These are phyloP conservation scores for Microdochium trichocladiopsis DNA, from an alignment of 2,329 filamentous ascomycete species.

Conservation along the genomic window DNA sequence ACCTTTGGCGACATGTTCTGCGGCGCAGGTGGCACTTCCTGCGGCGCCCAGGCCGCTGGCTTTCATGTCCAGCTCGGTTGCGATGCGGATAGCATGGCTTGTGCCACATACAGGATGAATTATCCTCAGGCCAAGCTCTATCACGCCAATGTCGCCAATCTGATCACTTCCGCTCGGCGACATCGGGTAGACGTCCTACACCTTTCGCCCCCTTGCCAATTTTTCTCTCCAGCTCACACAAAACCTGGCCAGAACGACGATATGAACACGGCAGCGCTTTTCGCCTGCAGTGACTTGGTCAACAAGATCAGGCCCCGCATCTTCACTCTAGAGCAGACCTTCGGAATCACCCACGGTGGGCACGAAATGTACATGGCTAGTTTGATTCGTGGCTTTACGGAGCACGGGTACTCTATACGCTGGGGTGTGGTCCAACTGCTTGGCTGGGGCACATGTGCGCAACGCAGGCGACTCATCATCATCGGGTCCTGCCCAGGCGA, in stretches of 20 bases:
- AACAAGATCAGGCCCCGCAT: conserved; percentile 52
- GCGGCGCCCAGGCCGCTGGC: conserved; percentile 52
- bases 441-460: conserved; percentile 41
- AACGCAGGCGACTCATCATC: conserved; percentile 42
- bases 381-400: conserved; percentile 56
- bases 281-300: conserved; percentile 44
- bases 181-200: conserved; percentile 59
- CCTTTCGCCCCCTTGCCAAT: conserved; percentile 69
- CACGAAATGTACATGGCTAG: conserved; percentile 46
- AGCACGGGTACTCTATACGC: conserved; percentile 57
- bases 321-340: conserved; percentile 71
- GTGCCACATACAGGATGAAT: conserved; percentile 49
- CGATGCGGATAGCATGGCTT: conserved; percentile 51
- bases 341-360: conserved; percentile 48
- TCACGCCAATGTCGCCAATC: conserved; percentile 34
- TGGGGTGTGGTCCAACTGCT: conserved; percentile 53
- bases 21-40: conserved; percentile 64
- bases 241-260: conserved; percentile 49
- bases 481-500: conserved; percentile 62
- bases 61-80: conserved; percentile 52
- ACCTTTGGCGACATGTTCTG: conserved; percentile 67
- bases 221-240: conserved; percentile 65
- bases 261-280: conserved; percentile 52
- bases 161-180: conserved; percentile 30
- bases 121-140: conserved; percentile 43